These are phyloP conservation scores for Pleurotus platypus DNA, from an alignment of 768 basidiomycete species.

Conservation along the genomic window DNA sequence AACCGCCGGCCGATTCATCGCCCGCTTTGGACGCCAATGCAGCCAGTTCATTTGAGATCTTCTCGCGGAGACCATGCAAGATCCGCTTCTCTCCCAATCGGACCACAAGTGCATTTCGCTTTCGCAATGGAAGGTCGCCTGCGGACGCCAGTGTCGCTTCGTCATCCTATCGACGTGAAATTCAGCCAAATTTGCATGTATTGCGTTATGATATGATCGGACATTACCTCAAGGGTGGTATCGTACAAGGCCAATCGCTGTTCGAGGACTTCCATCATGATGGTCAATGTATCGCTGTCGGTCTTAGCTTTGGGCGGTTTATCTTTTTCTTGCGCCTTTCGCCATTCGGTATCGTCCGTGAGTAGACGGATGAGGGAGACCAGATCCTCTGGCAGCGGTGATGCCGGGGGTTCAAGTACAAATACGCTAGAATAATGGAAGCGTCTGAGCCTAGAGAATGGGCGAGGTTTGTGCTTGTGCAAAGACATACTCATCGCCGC, in stretches of 20 bases:
- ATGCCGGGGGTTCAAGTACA: constrained; percentile 43
- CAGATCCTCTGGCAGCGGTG: constrained; percentile 51
- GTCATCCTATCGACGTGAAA: constrained; percentile 35
- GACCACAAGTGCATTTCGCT: constrained; percentile 64
- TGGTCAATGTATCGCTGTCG: constrained; percentile 41
- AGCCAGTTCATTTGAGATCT: constrained; percentile 11
- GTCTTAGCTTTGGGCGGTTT: constrained; percentile 73
- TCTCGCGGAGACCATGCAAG: constrained; percentile 29
- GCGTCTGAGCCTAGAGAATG: neutral
- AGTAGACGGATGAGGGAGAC: constrained; percentile 67
- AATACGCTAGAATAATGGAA: constrained; percentile 40
- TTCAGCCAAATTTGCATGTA: neutral
- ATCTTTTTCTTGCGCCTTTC: constrained; percentile 52
- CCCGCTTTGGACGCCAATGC: neutral
- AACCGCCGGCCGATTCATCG: neutral
- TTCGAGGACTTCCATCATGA: constrained; percentile 47
- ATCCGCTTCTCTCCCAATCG: constrained; percentile 80
- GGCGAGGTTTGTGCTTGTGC: constrained; percentile 1
- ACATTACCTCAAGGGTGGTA: constrained; percentile 51
- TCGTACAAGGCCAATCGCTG: constrained; percentile 53
- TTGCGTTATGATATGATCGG: constrained; percentile 1
- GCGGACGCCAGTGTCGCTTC: constrained; percentile 39
- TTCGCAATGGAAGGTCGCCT: constrained; percentile 36
- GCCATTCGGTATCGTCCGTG: constrained; percentile 55
- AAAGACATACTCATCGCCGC: constrained; percentile 77